These are phyloP conservation scores for Candida labiduridarum DNA, from an alignment of 1,139 yeast genomes.

Conservation along the genomic window DNA sequence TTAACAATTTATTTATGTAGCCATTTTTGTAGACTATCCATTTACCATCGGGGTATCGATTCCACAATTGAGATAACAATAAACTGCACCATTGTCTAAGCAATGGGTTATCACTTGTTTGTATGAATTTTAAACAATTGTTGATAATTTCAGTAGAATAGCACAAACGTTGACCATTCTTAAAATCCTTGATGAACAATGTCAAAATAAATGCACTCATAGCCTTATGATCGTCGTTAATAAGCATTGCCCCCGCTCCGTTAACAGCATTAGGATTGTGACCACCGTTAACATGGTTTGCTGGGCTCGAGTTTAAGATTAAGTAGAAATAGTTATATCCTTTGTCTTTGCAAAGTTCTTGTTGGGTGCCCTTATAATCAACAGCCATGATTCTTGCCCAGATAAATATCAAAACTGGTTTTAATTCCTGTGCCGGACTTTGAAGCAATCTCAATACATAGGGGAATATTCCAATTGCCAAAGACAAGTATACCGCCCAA, in stretches of 20 bases:
- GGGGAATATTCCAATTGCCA: conserved; percentile 95
- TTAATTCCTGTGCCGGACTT: conserved; percentile 93
- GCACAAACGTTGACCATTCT: conserved; percentile 78
- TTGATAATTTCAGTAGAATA: conserved; percentile 72
- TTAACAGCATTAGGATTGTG: conserved; percentile 18
- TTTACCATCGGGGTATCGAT: conserved; percentile 73
- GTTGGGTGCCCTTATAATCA: conserved; percentile 87
- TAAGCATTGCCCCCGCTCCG: conserved; percentile 28
- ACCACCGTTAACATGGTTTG: conserved; percentile 29
- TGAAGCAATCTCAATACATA: conserved; percentile 88
- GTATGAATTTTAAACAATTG: conserved; percentile 68
- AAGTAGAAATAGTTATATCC: conserved; percentile 87
- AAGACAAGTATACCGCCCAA: conserved; percentile 92
- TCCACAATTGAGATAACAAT: conserved; percentile 77
- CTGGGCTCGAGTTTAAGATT: conserved; percentile 52
- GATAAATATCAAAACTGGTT: conserved; percentile 90
- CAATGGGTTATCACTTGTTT: conserved; percentile 78
- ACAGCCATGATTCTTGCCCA: conserved; percentile 99
- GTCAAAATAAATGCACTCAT: conserved; percentile 93
- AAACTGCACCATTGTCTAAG: conserved; percentile 91
- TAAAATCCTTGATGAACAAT: conserved; percentile 77
- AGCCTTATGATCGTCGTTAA: conserved; percentile 84
- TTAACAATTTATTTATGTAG: conserved; percentile 55
- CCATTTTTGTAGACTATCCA: conserved; percentile 72
- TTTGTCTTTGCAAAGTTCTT: conserved; percentile 86